A percentile compares a stretch with the other conserved stretches of the same genome.
Evolutionary conservation across 257 asterid genomes (phyloP).

Genomic region (Lantana camara): DNA sequence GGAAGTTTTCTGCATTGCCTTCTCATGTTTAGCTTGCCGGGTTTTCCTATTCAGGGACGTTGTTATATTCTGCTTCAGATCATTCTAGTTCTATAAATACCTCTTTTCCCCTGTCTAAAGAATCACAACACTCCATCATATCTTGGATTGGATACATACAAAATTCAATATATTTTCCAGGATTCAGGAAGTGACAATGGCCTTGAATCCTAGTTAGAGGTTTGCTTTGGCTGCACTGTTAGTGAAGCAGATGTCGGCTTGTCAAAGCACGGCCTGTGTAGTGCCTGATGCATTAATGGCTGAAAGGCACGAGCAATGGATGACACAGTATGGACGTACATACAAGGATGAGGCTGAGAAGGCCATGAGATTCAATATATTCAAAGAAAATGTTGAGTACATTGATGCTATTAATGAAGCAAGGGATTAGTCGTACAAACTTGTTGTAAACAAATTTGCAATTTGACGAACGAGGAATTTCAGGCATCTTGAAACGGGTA

Average conservation of each 20-base stretch:
- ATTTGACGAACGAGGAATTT: slow-evolving; percentile 47
- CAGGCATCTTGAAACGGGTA: slow-evolving; percentile 38
- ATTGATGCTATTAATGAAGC: too few species aligned
- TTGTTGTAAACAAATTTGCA: slow-evolving; percentile 44
- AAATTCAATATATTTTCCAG: neutral
- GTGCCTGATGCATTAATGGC: slow-evolving; percentile 31
- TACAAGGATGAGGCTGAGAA: too few species aligned
- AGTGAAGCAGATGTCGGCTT: slow-evolving; percentile 37
- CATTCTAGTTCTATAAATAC: slow-evolving; percentile 23
- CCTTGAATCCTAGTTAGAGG: slow-evolving; percentile 20
- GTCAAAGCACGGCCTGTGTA: slow-evolving; percentile 30
- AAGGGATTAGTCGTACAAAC: slow-evolving; percentile 31
- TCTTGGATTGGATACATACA: neutral
- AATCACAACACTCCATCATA: neutral
- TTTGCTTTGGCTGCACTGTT: slow-evolving; percentile 24
- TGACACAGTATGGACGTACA: too few species aligned
- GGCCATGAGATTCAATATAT: too few species aligned
- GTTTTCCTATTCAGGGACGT: slow-evolving; percentile 26
- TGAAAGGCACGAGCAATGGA: slow-evolving; percentile 38
- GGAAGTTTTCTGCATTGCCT: slow-evolving; percentile 27
- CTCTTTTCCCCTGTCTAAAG: neutral
- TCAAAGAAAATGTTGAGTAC: too few species aligned
- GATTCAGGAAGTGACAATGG: slow-evolving; percentile 21
- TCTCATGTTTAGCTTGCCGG: slow-evolving; percentile 22
- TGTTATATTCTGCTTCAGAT: neutral